These are phyloP conservation scores for Samsoniella hepiali DNA, from an alignment of 2,329 filamentous ascomycete genomes.

Conservation along the genomic window DNA sequence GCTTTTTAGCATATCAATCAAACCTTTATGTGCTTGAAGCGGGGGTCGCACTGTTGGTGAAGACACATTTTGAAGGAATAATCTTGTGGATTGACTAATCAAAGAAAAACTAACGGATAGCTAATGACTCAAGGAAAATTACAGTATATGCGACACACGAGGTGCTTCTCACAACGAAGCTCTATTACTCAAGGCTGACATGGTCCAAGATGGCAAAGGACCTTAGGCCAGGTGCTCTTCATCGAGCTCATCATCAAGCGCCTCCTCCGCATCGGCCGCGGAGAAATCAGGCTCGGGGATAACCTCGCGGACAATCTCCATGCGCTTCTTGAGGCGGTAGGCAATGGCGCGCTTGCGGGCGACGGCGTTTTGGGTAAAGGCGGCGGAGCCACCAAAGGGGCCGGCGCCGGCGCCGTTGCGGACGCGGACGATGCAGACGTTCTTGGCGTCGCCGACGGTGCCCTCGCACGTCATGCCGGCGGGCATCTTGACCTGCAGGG, in stretches of 20 bases:
- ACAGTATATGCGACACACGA: background rate
- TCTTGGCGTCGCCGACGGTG: conserved; percentile 53
- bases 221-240: background rate
- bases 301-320: conserved; percentile 30
- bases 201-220: background rate
- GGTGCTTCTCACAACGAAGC: background rate
- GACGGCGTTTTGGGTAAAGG: conserved; percentile 55
- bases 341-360: conserved; percentile 15
- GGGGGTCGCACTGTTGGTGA: background rate
- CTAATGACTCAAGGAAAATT: conserved; percentile 6
- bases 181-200: background rate
- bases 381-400: conserved; percentile 64
- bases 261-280: conserved; percentile 12
- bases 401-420: conserved; percentile 60
- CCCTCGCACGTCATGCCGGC: conserved; percentile 64
- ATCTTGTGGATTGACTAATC: background rate
- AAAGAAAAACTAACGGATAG: background rate
- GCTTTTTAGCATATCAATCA: background rate
- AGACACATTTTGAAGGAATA: background rate
- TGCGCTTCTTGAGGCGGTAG: conserved; percentile 30
- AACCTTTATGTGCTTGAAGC: background rate
- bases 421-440: conserved; percentile 64
- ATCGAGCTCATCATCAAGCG: conserved; percentile 5
- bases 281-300: background rate
- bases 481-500: conserved; percentile 63